Percentiles rank a stretch among this genome's conserved stretches.
phyloP scores from a whole-genome alignment of 192 early-diverging fungal genomes.

The Coemansia sp. region DNA sequence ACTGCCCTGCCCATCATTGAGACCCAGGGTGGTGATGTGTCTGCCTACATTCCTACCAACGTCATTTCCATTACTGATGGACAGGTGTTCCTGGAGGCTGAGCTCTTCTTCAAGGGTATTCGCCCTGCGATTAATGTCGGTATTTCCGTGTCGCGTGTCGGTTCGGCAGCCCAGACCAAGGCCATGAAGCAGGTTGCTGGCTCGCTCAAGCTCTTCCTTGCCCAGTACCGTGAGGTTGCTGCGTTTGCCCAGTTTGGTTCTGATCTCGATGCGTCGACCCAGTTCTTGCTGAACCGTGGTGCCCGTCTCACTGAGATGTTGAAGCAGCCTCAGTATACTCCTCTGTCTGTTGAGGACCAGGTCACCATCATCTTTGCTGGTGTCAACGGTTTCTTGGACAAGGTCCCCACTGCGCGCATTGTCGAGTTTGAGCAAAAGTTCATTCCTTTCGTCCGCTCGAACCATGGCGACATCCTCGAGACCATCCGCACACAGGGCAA shows the following conservation, averaged over 20 bases:
- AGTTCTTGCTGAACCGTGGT: slow-evolving; percentile 99
- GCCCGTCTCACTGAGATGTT: slow-evolving; percentile 98
- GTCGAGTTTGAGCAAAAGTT: slow-evolving; percentile 93
- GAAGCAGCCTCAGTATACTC: slow-evolving; percentile 99
- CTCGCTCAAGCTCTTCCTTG: slow-evolving; percentile 99
- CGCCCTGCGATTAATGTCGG: slow-evolving; percentile 99
- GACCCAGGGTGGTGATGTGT: slow-evolving; percentile 99
- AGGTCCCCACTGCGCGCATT: slow-evolving; percentile 93
- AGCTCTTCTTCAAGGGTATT: slow-evolving; percentile 99
- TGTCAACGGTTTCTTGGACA: slow-evolving; percentile 99
- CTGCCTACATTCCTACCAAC: slow-evolving; percentile 99
- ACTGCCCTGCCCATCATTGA: slow-evolving; percentile 99
- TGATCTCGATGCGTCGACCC: slow-evolving; percentile 99
- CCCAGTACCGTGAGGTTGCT: slow-evolving; percentile 99
- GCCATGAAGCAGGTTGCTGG: slow-evolving; percentile 99
- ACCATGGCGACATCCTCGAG: slow-evolving; percentile 87
- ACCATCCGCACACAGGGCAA: slow-evolving; percentile 89
- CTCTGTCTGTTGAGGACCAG: slow-evolving; percentile 96
- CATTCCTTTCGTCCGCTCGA: slow-evolving; percentile 85
- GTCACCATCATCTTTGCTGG: slow-evolving; percentile 98
- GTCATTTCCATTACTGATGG: slow-evolving; percentile 99
- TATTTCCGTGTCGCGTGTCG: slow-evolving; percentile 99
- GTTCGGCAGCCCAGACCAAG: slow-evolving; percentile 99
- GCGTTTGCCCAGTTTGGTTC: slow-evolving; percentile 99
- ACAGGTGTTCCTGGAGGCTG: slow-evolving; percentile 99